Conservation (phyloP, 306 rosid genomes). For the Quercus bicolor region DNA sequence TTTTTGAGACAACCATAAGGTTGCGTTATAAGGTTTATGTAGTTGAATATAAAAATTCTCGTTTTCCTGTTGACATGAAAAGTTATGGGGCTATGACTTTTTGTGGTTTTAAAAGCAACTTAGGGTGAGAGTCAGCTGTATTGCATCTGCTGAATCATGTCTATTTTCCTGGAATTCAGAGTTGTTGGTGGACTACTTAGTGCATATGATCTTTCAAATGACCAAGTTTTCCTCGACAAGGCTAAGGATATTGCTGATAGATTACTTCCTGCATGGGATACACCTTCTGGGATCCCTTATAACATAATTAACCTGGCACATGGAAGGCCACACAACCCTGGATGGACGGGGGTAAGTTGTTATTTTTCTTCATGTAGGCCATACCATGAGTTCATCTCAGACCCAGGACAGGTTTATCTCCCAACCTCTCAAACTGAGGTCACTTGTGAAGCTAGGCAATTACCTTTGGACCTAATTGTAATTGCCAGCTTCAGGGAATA, state of each 20-base stretch:
- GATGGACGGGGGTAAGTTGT: slow-evolving; percentile 91
- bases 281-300: slow-evolving; percentile 90
- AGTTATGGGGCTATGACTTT: slow-evolving; percentile 19
- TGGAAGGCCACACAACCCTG: slow-evolving; percentile 76
- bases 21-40: slow-evolving; percentile 83
- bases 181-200: slow-evolving; percentile 99
- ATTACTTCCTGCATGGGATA: slow-evolving; percentile 94
- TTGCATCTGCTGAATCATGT: slow-evolving; percentile 16
- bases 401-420: not conserved
- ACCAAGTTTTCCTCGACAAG: slow-evolving; percentile 81
- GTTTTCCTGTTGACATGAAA: slow-evolving; percentile 8
- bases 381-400: not conserved
- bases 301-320: slow-evolving; percentile 83
- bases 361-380: slow-evolving; percentile 13
- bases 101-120: slow-evolving; percentile 17
- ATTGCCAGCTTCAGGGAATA: slow-evolving; percentile 5
- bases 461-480: slow-evolving; percentile 7
- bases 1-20: slow-evolving; percentile 99
- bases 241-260: slow-evolving; percentile 96
- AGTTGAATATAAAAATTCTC: slow-evolving; percentile 41
- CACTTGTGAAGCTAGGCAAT: slow-evolving; percentile 11
- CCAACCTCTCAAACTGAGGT: slow-evolving; percentile 7
- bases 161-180: slow-evolving; percentile 51
- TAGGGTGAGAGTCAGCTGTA: not conserved
- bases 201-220: slow-evolving; percentile 91